phyloP scores from a whole-genome alignment of 441 rosid species.

The Pelargonium citronellum region DNA sequence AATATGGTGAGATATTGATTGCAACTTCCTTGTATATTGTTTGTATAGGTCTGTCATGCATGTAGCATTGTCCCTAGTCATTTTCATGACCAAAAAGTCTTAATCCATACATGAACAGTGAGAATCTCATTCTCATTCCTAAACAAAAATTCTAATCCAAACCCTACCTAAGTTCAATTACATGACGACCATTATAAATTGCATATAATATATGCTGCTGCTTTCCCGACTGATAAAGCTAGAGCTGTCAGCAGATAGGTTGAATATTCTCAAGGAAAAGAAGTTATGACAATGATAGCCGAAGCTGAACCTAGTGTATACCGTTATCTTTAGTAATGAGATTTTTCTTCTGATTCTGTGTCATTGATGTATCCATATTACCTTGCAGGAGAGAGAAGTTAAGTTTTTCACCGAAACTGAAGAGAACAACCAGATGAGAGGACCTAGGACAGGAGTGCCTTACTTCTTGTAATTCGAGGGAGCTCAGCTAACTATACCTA shows the following conservation, averaged over 20 bases:
- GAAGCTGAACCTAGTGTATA: too few relatives aligned
- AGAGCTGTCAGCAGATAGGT: neutral
- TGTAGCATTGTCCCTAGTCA: neutral
- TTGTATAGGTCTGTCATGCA: neutral
- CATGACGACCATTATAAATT: too few relatives aligned
- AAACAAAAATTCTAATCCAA: too few relatives aligned
- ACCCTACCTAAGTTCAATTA: neutral
- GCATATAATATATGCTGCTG: neutral
- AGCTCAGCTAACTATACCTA: neutral
- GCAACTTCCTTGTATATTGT: neutral
- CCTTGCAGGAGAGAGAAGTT: conserved; percentile 81
- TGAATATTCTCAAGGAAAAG: neutral
- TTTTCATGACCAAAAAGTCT: too few relatives aligned
- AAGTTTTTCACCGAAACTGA: conserved; percentile 96
- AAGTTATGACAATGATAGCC: neutral
- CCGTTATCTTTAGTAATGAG: too few relatives aligned
- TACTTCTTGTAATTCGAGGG: conserved; percentile 62
- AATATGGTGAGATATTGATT: conserved; percentile 66
- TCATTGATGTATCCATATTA: too few relatives aligned
- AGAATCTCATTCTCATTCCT: too few relatives aligned
- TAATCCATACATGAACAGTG: too few relatives aligned
- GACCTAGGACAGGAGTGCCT: conserved; percentile 97
- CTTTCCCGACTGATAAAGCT: neutral
- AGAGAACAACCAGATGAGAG: conserved; percentile 99
- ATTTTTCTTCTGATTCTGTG: too few relatives aligned